Base-by-base conservation (phyloP, 257 asterid genomes). In the Plantago elongata region DNA sequence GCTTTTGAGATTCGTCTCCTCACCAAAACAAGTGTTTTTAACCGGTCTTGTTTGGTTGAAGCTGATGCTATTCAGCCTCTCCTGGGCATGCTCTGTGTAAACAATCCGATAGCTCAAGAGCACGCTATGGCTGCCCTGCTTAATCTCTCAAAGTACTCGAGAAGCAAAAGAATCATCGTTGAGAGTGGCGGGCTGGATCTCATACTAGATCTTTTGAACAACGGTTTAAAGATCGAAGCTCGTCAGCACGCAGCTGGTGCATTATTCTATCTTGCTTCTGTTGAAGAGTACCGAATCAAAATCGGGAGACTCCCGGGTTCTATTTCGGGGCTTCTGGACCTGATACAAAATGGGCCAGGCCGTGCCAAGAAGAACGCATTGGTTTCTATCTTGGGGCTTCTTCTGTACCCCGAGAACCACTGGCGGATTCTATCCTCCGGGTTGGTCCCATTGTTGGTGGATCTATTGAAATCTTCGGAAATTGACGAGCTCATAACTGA, bases 181-280 rank as follows among this genome's bases (percentile, higher is more conserved):
- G 89, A 74, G 54, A 74, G 69, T 54, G 76, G 79, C 18, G 95
- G 95, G 8, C 58, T 86, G 70, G 72, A 74, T 18, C 12, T 58
- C 47, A 72, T 89, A 11, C 79, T 88, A 10, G 56, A 72, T 51
- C 78, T 84, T 22, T 54, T 84, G 16, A 80, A 71, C 10, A 48
- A 60, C 0, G 95, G 95, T 1, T 59, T 70, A 22, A 78, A 60
- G 51, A 55, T 60, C 58, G 92, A 86, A 76, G 76, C 93, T 1
- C 82, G 95, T 9, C 87, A 78, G 61, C 89, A 84, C 5, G 95
- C 98, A 5, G 97, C 95, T 1, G 95, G 93, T 2, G 62, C 65
- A 13, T 54, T 92, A 18, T 92, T 88, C 78, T 89, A 88, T 68
- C 90, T 86, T 7, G 71, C 95, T 47, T 92, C 95, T 3, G 76